phyloP scores from a whole-genome alignment of 106 monocot species.

The Platanthera zijinensis region DNA sequence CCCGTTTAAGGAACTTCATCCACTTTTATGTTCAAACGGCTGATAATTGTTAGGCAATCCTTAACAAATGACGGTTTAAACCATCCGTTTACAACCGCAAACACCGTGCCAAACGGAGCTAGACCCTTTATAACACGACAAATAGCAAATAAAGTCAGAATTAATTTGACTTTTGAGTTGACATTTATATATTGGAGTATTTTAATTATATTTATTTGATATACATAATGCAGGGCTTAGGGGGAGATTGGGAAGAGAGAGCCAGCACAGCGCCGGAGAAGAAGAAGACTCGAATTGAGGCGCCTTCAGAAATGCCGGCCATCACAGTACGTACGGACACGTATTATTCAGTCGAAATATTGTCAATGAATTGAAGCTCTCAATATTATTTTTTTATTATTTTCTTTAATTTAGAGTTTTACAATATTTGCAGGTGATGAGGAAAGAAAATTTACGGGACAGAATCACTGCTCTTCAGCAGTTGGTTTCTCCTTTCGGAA shows the following conservation, averaged over 20 bases:
- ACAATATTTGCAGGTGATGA: slow-evolving; percentile 26
- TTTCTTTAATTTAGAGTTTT: background rate
- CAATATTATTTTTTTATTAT: background rate
- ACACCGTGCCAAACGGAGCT: no score
- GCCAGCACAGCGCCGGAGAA: background rate
- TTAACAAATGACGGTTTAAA: no score
- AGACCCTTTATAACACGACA: no score
- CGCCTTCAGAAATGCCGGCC: background rate
- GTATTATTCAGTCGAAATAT: background rate
- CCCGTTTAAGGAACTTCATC: no score
- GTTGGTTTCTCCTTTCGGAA: slow-evolving; percentile 75
- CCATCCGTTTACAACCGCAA: no score
- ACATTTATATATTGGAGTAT: no score
- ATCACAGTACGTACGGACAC: slow-evolving; percentile 4
- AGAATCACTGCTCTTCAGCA: slow-evolving; percentile 76
- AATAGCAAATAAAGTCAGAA: no score
- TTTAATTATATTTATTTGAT: background rate
- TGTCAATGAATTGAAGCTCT: background rate
- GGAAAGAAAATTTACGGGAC: slow-evolving; percentile 77
- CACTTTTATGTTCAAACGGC: no score
- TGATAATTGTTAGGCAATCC: no score
- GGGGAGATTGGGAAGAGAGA: background rate
- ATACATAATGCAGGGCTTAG: background rate
- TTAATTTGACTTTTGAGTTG: no score
- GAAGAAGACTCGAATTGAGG: slow-evolving; percentile 9